Base-by-base conservation (phyloP, 1,284 basidiomycete genomes). In the Vanrija sp. region DNA sequence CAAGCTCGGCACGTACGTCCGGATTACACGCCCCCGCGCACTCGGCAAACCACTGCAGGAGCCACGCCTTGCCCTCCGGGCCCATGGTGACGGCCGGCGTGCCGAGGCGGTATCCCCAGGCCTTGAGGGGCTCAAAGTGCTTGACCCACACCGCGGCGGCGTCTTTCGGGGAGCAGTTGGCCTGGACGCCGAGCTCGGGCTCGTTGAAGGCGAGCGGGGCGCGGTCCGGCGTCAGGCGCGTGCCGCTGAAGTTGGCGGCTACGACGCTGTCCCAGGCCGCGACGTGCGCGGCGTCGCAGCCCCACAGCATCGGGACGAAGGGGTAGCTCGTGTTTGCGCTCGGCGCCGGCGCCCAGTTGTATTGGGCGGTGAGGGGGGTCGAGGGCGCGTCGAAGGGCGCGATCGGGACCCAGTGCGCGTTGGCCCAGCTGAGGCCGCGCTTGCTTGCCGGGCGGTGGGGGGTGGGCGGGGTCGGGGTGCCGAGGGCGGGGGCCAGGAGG, bases 61-160 rank as follows among this genome's bases (percentile, higher is more conserved):
- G 54, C 79, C 80, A 80, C 37, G 66, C 61, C 63, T 74, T 75
- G 6, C 80, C 79, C 19, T 51, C 53, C 12, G 75, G 72, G 6
- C 72, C 76, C 47, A 70, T 74, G 15, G 75, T 77, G n/a, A 77
- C 75, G 1, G 78, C 76, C 2, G 79, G 79, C 47, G 74, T 72
- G 10, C 78, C 78, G 4, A 80, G 65, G 24, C 68, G 64, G 35
- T 78, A 68, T 4, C 75, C 76, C 41, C 64, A 25, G 22, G 44
- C 16, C 46, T 61, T 64, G 16, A 73, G 59, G 8, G 67, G 71
- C 51, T 70, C 67, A 18, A 73, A 19, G 22, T 57, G 44, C 18
- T 43, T 43, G 18, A 45, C 57, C 67, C 68, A 69, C 4, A 58
- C 53, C 4, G 47, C 22, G 4, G 68, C 67, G 4, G 61, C 68